A percentile compares a stretch with the other conserved stretches of the same genome.
Conservation (phyloP, 2,329 filamentous ascomycete genomes). For the Pestalotiopsis fici region DNA sequence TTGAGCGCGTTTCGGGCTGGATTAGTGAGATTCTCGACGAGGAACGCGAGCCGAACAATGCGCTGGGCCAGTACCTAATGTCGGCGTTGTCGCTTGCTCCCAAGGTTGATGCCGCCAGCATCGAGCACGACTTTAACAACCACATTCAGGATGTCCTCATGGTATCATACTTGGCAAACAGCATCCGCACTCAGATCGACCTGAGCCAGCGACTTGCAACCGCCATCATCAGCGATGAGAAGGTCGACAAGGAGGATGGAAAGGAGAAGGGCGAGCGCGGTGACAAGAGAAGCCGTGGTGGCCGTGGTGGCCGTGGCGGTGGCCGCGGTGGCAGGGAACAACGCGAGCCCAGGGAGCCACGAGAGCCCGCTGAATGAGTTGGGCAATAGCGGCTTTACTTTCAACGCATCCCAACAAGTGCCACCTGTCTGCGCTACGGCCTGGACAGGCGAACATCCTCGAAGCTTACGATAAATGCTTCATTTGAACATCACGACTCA, state of each 20-base stretch:
- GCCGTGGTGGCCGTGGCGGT: conserved; percentile 45
- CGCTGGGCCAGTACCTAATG: conserved; percentile 92
- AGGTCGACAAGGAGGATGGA: conserved; percentile 40
- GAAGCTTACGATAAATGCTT: conserved; percentile 1
- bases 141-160: conserved; percentile 99
- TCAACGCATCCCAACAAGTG: background rate
- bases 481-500: background rate
- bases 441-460: background rate
- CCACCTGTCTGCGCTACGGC: background rate
- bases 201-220: conserved; percentile 92
- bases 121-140: conserved; percentile 99
- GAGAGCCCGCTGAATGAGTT: conserved; percentile 42
- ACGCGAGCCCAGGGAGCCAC: conserved; percentile 49
- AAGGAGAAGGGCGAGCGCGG: conserved; percentile 47
- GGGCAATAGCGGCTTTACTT: background rate
- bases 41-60: conserved; percentile 84
- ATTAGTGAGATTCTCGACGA: conserved; percentile 94
- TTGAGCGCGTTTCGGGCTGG: conserved; percentile 90
- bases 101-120: conserved; percentile 87
- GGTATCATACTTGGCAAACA: conserved; percentile 97
- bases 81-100: conserved; percentile 90
- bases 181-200: conserved; percentile 98
- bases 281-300: conserved; percentile 37
- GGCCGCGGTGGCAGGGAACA: conserved; percentile 51
- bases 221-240: conserved; percentile 60